These are phyloP conservation scores for Moesziomyces sp. DNA, from an alignment of 1,284 basidiomycete species.

Conservation along the genomic window DNA sequence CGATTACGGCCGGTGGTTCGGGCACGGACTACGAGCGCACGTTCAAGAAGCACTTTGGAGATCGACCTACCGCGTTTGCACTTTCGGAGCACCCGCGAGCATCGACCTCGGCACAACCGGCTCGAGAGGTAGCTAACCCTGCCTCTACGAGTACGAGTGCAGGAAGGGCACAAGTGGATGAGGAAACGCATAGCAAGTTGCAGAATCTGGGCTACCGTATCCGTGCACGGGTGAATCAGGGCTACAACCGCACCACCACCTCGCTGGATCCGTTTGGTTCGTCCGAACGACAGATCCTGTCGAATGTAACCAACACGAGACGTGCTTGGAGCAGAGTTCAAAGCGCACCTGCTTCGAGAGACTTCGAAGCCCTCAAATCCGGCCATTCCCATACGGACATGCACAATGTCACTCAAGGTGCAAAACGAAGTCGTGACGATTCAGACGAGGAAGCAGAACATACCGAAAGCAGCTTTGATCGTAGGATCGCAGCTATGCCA, in stretches of 20 bases:
- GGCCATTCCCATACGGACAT: too few species aligned
- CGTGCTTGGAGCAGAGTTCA: slow-evolving; percentile 8
- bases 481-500: slow-evolving; percentile 6
- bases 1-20: slow-evolving; percentile 7
- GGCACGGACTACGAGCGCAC: slow-evolving; percentile 4
- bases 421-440: too few species aligned
- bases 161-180: slow-evolving; percentile 7
- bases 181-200: slow-evolving; percentile 8
- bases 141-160: too few species aligned
- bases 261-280: not conserved
- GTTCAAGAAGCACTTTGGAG: slow-evolving; percentile 40
- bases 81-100: slow-evolving; percentile 3
- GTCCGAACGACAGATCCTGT: slow-evolving; percentile 12
- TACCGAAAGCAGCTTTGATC: not conserved
- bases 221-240: slow-evolving; percentile 24
- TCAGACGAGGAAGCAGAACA: too few species aligned
- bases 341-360: slow-evolving; percentile 3
- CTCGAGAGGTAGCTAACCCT: too few species aligned
- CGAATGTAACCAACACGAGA: slow-evolving; percentile 5
- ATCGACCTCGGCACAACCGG: not conserved
- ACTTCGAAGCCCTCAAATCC: not conserved
- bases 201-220: slow-evolving; percentile 32
- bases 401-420: too few species aligned
- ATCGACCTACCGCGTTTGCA: slow-evolving; percentile 25
- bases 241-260: slow-evolving; percentile 11